Evolutionary conservation across 2,329 filamentous ascomycete genomes (phyloP).

Genomic region (Geosmithia flava): DNA sequence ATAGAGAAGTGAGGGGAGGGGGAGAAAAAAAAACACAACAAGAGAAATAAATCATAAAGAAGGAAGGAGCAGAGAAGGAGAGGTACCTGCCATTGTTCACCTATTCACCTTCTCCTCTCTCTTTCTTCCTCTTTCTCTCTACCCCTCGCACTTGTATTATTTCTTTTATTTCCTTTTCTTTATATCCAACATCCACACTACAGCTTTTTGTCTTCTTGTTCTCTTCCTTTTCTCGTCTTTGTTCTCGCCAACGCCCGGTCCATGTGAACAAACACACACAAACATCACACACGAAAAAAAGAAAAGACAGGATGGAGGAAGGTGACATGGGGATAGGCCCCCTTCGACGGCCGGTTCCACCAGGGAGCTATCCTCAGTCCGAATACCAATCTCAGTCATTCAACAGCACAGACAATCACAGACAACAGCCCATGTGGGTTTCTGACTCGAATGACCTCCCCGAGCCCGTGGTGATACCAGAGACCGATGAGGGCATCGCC

Average conservation of each 20-base stretch:
- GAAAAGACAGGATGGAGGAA: neutral
- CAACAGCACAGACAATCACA: neutral
- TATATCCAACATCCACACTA: neutral
- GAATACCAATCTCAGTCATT: neutral
- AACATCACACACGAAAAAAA: too few relatives aligned
- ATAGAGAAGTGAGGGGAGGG: too few relatives aligned
- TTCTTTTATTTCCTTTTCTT: neutral
- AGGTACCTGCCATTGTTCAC: neutral
- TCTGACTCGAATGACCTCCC: neutral
- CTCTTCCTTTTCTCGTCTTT: too few relatives aligned
- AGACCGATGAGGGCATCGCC: neutral
- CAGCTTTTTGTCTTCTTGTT: neutral
- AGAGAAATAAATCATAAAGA: neutral
- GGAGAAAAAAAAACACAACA: neutral
- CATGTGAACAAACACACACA: neutral
- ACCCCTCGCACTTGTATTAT: neutral
- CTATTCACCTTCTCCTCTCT: neutral
- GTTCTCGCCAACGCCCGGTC: neutral
- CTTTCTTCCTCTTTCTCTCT: neutral
- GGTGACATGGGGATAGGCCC: neutral
- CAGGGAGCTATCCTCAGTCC: neutral
- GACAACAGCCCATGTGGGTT: neutral
- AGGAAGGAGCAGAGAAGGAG: neutral
- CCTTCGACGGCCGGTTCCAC: neutral
- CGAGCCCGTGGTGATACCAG: neutral